phyloP scores from a whole-genome alignment of 208 protist genomes.

The Acanthamoeba royreba region DNA sequence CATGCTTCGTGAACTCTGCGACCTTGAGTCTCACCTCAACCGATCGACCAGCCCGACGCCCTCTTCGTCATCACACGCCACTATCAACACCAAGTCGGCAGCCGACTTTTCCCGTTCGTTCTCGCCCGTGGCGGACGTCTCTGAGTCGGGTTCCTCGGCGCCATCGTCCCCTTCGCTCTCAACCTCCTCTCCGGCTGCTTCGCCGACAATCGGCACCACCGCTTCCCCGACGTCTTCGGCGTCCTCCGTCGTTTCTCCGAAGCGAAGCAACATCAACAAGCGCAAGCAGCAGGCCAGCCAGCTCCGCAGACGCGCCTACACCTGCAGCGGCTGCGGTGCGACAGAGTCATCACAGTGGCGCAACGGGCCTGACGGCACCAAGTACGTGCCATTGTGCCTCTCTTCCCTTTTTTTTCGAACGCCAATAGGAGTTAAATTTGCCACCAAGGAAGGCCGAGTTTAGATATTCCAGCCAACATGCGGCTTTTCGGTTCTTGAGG shows the following conservation, averaged over 20 bases:
- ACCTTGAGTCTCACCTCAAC: not conserved
- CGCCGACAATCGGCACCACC: not conserved
- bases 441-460: too few species aligned
- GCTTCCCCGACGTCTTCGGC: not conserved
- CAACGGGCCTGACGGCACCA: not conserved
- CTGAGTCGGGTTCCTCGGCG: not conserved
- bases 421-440: not conserved
- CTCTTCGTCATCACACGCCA: too few species aligned
- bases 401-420: not conserved
- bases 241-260: not conserved
- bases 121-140: not conserved
- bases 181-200: not conserved
- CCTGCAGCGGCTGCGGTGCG: not conserved
- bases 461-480: too few species aligned
- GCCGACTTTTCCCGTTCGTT: not conserved
- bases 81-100: not conserved
- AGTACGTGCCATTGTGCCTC: not conserved
- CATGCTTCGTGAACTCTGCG: not conserved
- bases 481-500: too few species aligned
- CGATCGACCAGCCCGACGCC: too few species aligned
- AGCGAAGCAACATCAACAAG: not conserved
- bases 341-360: not conserved
- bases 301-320: not conserved
- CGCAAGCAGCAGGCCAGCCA: not conserved
- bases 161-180: not conserved